These are phyloP conservation scores for Fusarium sp. DNA, from an alignment of 2,329 filamentous ascomycete species.

Conservation along the genomic window DNA sequence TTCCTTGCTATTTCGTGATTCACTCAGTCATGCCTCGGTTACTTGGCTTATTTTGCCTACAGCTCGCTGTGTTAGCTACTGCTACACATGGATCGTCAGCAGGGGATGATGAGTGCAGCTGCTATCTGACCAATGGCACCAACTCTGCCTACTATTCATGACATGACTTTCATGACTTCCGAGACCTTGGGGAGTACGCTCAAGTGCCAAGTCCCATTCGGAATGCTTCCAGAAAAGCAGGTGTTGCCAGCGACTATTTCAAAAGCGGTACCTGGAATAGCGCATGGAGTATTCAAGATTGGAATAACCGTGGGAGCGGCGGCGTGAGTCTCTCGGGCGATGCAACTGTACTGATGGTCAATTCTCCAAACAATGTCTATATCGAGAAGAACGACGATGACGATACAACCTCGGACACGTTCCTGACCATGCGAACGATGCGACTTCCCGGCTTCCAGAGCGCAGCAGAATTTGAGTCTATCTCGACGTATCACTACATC, in stretches of 20 bases:
- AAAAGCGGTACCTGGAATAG: slow-evolving; percentile 51
- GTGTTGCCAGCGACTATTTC: slow-evolving; percentile 57
- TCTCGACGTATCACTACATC: slow-evolving; percentile 47
- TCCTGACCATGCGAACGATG: slow-evolving; percentile 62
- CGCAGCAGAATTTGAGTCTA: slow-evolving; percentile 62
- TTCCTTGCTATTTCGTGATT: not conserved
- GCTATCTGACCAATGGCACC: slow-evolving; percentile 63
- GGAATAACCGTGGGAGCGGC: slow-evolving; percentile 57
- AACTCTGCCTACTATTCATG: slow-evolving; percentile 58
- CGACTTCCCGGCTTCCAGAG: slow-evolving; percentile 61
- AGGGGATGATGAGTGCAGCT: slow-evolving; percentile 56
- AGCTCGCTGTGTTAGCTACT: slow-evolving; percentile 16
- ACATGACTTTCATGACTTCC: slow-evolving; percentile 65
- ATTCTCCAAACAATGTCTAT: slow-evolving; percentile 61
- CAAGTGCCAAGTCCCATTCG: slow-evolving; percentile 51
- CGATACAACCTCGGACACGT: slow-evolving; percentile 54
- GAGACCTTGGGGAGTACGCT: slow-evolving; percentile 57
- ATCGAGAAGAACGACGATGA: slow-evolving; percentile 58
- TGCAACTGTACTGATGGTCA: slow-evolving; percentile 54
- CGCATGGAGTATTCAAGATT: slow-evolving; percentile 56
- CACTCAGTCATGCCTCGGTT: slow-evolving; percentile 20
- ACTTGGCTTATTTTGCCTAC: slow-evolving; percentile 9
- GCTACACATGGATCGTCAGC: slow-evolving; percentile 12
- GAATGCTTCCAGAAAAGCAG: slow-evolving; percentile 46
- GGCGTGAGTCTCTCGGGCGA: slow-evolving; percentile 45